Evolutionary conservation across 208 protist species (phyloP), one percentile per base, ranked within the genome.

Genomic region (Leishmania guyanensis): DNA sequence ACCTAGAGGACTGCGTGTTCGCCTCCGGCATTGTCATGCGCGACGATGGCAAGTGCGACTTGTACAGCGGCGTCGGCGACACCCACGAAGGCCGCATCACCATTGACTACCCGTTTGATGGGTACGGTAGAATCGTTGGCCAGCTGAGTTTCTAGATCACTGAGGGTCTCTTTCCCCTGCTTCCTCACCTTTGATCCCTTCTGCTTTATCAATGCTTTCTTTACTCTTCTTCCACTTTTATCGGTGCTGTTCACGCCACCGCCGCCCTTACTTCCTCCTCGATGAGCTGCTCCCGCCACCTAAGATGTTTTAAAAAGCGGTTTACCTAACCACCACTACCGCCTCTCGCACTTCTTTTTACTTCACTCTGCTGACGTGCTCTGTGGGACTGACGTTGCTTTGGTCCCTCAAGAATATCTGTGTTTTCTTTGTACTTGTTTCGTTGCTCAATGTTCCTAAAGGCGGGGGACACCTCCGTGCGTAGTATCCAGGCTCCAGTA

Each of bases 1-100:
- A 64, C 29, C 69, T 91, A 50, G 66, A 72, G 16, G 87, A 92
- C 58, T 92, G 89, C 77, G 86, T 84, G 46, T 92, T 92, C 72
- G 88, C 87, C 14, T 90, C 89, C 17, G 89, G 89, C 29, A 87
- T 92, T 26, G 85, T 88, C 1, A 89, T 92, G 89, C 89, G 89
- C 62, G 53, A 64, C 0, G 89, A 92, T 56, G 89, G 87, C 65
- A 88, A 89, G 75, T 88, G 86, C 68, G 89, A 92, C 50, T 64
- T 92, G 46, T 92, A 92, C 82, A 90, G 87, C 73, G 89, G 89
- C 20, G 14, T 90, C 0, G 84, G 86, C 3, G 89, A 92, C 71
- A 75, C 74, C 26, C 43, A 71, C 43, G 78, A 89, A 70, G 88
- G 88, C 29, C 84, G 88, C 58, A 71, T 91, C 62, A 87, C 83